Evolutionary conservation across 345 rosid genomes (phyloP), one percentile per base, ranked within the genome.

Genomic region (Sisymbrium altissimum): DNA sequence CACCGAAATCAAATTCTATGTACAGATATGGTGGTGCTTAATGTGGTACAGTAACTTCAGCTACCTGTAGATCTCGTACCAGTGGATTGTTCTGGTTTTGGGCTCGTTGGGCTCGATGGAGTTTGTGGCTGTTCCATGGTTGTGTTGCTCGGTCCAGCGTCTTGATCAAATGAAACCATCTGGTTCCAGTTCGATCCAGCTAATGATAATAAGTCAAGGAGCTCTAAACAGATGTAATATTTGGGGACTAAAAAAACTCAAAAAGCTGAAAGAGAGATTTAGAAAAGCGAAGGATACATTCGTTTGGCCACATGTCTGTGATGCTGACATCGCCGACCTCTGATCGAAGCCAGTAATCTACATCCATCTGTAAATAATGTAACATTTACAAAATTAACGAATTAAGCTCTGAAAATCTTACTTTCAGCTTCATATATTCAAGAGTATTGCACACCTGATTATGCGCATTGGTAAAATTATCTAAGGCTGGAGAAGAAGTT

Each of bases 271-370:
- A 36, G 40, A 46, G 38, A 59, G 12, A 23, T 21, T 15, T 40
- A 55, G 27, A 45, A 41, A 18, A 43, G 30, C 29, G 53, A 57
- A 89, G 93, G 91, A 92, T 95, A 92, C 99, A 56, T 73, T 90
- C 97, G 54, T 84, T 74, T 38, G 72, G 83, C 97, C 99, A 95
- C 76, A 88, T 81, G 83, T 92, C 94, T 17, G 97, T 92, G 69
- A 90, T 85, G 87, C 97, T 92, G 74, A 92, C 86, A 35, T 81
- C 95, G 15, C 81, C 93, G 12, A 91, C 85, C 68, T 95, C 99
- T 78, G 99, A 92, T 79, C 84, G 84, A 36, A 92, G 93, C 97
- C 97, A 90, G 86, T 92, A 95, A 81, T 95, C 99, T 59, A 87
- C 91, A 60, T 84, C 93, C 75, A 82, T 83, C 97, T 91, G 87